Conservation (phyloP, 495 filamentous ascomycete species). For the Halenospora varia region DNA sequence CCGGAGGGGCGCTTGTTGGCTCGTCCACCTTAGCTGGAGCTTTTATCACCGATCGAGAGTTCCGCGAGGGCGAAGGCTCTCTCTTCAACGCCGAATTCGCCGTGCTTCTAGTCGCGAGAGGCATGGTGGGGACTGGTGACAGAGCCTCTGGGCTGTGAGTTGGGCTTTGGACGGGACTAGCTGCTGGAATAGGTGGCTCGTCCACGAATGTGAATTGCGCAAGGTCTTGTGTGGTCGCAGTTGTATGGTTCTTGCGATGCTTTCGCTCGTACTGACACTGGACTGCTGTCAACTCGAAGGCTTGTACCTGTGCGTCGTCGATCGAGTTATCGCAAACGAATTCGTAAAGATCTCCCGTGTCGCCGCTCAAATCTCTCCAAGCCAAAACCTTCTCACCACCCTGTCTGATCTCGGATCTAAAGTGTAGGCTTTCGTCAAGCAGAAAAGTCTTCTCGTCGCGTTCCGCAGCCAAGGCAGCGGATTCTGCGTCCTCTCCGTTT, state of each 20-base stretch:
- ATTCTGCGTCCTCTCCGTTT: conserved; percentile 71
- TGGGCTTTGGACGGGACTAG: conserved; percentile 62
- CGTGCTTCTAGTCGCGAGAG: conserved; percentile 15
- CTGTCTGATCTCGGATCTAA: conserved; percentile 76
- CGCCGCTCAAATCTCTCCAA: conserved; percentile 93
- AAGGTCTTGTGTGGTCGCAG: conserved; percentile 78
- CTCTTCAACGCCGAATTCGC: conserved; percentile 27
- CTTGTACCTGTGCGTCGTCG: conserved; percentile 62
- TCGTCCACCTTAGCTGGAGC: conserved; percentile 30
- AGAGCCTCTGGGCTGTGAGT: conserved; percentile 15
- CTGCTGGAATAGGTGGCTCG: conserved; percentile 75
- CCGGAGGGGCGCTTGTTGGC: conserved; percentile 51
- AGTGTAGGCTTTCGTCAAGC: conserved; percentile 85
- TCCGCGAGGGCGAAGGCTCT: conserved; percentile 19
- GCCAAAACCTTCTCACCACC: conserved; percentile 79
- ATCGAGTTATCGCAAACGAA: conserved; percentile 85
- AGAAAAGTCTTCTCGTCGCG: conserved; percentile 97
- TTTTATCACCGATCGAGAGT: conserved; percentile 1
- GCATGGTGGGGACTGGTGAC: conserved; percentile 16
- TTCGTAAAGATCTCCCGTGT: conserved; percentile 89
- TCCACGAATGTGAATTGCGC: conserved; percentile 75
- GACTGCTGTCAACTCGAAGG: conserved; percentile 78
- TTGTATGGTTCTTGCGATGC: conserved; percentile 70
- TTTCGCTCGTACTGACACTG: conserved; percentile 98
- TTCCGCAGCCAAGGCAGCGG: conserved; percentile 61